Conservation (phyloP, 768 basidiomycete species). For the Psilocybe cubensis region DNA sequence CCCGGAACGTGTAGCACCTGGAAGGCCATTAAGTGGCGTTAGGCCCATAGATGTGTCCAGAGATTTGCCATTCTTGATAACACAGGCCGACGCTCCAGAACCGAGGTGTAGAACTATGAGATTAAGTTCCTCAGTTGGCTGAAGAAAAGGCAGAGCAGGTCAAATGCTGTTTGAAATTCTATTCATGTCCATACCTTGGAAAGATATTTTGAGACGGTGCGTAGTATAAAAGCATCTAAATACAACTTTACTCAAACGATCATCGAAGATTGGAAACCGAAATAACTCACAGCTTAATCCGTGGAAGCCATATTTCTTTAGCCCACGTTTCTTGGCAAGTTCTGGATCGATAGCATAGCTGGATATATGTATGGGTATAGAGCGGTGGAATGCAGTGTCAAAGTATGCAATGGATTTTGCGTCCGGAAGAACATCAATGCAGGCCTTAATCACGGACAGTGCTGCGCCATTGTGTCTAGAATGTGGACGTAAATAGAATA, state of each 20-base stretch:
- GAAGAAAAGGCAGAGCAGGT: neutral
- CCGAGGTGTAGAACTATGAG: conserved; percentile 88
- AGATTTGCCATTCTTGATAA: conserved; percentile 71
- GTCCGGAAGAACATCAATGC: conserved; percentile 62
- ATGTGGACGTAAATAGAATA: neutral
- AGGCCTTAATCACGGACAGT: conserved; percentile 62
- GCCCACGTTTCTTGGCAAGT: conserved; percentile 62
- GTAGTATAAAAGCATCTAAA: conserved; percentile 70
- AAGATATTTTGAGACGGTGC: conserved; percentile 61
- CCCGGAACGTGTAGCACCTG: conserved; percentile 88
- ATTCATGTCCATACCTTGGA: conserved; percentile 43
- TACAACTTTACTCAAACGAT: neutral
- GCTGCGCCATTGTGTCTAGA: conserved; percentile 65
- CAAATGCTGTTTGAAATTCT: neutral
- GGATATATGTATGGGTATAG: conserved; percentile 76
- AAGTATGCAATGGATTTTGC: conserved; percentile 84
- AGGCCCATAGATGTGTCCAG: conserved; percentile 93
- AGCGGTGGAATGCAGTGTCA: conserved; percentile 84
- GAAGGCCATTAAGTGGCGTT: conserved; percentile 85
- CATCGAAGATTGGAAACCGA: neutral
- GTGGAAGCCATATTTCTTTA: conserved; percentile 93
- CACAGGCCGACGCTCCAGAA: conserved; percentile 87
- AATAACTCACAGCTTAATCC: conserved; percentile 68
- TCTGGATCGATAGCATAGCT: conserved; percentile 77
- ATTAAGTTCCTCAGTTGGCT: conserved; percentile 56